Conservation (phyloP, 2,329 filamentous ascomycete species). For the Magnaporthiopsis rhizophila region DNA sequence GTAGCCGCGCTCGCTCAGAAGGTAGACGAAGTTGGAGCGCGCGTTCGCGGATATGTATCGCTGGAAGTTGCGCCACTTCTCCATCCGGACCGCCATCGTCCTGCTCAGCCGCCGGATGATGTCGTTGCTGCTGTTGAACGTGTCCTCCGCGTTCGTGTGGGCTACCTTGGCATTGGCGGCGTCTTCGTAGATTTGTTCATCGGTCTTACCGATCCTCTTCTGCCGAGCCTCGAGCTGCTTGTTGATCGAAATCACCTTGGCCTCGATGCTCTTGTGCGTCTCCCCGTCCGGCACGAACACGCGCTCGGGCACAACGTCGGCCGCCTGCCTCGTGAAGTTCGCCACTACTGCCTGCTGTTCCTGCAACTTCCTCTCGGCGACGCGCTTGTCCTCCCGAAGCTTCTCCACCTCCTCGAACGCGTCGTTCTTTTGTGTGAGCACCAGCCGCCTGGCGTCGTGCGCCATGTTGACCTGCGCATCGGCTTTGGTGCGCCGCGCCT, state of each 20-base stretch:
- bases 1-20: conserved; percentile 84
- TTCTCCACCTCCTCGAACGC: conserved; percentile 44
- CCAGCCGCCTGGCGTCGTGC: conserved; percentile 40
- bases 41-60: conserved; percentile 78
- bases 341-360: conserved; percentile 39
- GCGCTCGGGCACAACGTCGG: conserved; percentile 41
- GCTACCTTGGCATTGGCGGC: conserved; percentile 29
- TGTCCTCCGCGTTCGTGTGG: conserved; percentile 32
- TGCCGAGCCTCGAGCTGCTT: conserved; percentile 52
- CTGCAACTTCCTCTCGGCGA: conserved; percentile 39
- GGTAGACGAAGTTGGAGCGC: conserved; percentile 76
- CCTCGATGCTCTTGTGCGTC: conserved; percentile 47
- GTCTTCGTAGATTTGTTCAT: conserved; percentile 53
- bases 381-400: conserved; percentile 34
- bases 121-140: conserved; percentile 35
- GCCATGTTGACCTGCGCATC: conserved; percentile 42
- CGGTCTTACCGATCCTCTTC: conserved; percentile 51
- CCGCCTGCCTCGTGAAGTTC: conserved; percentile 48
- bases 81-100: conserved; percentile 60
- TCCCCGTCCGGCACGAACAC: conserved; percentile 58
- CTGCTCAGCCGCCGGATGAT: conserved; percentile 38
- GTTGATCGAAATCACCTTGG: conserved; percentile 45
- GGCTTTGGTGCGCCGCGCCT: conserved; percentile 45
- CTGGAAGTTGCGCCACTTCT: conserved; percentile 75
- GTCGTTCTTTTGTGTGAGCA: conserved; percentile 54